Evolutionary conservation across 495 filamentous ascomycete genomes (phyloP).

Genomic region (Ramalina peruviana): DNA sequence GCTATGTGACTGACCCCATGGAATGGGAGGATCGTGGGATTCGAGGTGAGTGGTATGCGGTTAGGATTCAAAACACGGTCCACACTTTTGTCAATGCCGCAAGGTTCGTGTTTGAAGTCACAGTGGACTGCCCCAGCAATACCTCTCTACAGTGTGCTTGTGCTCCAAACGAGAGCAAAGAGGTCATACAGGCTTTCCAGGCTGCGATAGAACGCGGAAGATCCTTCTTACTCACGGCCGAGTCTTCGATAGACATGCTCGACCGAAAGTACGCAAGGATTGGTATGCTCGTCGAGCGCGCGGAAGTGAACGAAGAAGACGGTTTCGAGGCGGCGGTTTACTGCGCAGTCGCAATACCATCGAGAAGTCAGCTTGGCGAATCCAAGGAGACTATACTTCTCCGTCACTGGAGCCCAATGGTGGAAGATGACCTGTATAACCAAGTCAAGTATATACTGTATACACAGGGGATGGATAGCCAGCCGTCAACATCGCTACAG

Average conservation of each 20-base stretch:
- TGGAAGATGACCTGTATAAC: neutral
- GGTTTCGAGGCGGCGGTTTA: slow-evolving; percentile 4
- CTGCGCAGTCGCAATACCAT: neutral
- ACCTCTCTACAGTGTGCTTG: neutral
- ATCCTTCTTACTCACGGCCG: neutral
- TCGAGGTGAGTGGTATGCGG: slow-evolving; percentile 1
- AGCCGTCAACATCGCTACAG: neutral
- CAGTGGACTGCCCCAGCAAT: neutral
- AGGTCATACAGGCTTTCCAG: neutral
- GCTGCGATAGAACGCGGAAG: neutral
- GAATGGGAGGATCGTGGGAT: slow-evolving; percentile 4
- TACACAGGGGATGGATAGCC: neutral
- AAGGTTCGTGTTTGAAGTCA: neutral
- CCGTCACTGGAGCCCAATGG: neutral
- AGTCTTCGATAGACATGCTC: neutral
- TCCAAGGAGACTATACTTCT: neutral
- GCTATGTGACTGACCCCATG: neutral
- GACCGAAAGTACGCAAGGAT: neutral
- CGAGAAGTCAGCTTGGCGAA: neutral
- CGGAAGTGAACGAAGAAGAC: neutral
- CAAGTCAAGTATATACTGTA: neutral
- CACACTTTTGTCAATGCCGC: neutral
- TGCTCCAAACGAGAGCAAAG: neutral
- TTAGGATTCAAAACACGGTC: neutral
- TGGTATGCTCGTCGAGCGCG: slow-evolving; percentile 2